Conservation (phyloP, 129 eudicot genomes). For the Tagetes patula region DNA sequence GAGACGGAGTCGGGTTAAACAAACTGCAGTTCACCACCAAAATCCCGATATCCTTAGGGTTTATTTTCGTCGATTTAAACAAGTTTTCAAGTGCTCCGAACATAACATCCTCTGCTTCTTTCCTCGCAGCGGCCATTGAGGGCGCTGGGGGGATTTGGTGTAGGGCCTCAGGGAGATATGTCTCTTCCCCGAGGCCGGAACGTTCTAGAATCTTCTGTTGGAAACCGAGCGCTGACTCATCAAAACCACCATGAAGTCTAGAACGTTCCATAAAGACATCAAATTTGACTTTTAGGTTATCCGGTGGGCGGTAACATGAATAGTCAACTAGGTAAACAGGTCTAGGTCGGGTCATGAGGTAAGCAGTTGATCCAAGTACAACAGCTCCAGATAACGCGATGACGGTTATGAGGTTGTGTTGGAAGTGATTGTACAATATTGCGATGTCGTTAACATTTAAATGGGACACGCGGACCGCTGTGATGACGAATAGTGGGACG, state of each 20-base stretch:
- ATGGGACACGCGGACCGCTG: conserved; percentile 29
- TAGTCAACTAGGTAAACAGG: conserved; percentile 50
- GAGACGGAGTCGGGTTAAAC: conserved; percentile 62
- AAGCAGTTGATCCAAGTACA: conserved; percentile 30
- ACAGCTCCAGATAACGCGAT: conserved; percentile 24
- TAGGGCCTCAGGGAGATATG: conserved; percentile 52
- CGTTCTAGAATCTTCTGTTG: conserved; percentile 67
- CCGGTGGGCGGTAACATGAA: conserved; percentile 48
- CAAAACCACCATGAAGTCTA: conserved; percentile 45
- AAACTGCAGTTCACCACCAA: conserved; percentile 66
- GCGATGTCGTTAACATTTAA: conserved; percentile 34
- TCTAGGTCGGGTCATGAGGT: conserved; percentile 53
- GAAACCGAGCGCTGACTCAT: conserved; percentile 53
- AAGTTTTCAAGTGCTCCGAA: conserved; percentile 59
- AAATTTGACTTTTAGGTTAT: conserved; percentile 31
- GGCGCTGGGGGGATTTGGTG: conserved; percentile 56
- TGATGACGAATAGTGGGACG: conserved; percentile 29
- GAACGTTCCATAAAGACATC: conserved; percentile 52
- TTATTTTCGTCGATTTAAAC: conserved; percentile 38
- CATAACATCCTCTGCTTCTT: conserved; percentile 57
- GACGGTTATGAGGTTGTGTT: conserved; percentile 31
- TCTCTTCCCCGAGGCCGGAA: conserved; percentile 68
- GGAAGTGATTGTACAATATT: conserved; percentile 33
- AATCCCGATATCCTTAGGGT: conserved; percentile 57
- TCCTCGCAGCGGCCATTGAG: conserved; percentile 53